Conservation (phyloP, 352 stramenopile genomes). For the Phytophthora ohioensis region DNA sequence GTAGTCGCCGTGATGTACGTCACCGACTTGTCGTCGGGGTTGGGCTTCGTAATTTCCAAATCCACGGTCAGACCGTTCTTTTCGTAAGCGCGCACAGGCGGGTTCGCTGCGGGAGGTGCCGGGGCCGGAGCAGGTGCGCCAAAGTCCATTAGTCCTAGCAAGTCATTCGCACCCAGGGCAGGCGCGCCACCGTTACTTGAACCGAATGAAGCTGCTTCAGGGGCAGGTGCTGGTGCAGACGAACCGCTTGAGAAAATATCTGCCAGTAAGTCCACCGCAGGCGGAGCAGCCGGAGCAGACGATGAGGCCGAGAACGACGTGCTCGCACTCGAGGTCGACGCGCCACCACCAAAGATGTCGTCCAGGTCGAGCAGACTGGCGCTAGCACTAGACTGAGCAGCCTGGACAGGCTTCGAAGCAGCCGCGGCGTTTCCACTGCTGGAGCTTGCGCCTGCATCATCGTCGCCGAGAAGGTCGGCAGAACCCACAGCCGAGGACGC, state of each 20-base stretch:
- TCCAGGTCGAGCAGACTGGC: conserved; percentile 95
- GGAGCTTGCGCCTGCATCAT: conserved; percentile 25
- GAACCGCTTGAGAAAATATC: conserved; percentile 93
- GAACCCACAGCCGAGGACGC: conserved; percentile 41
- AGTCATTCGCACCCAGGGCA: conserved; percentile 45
- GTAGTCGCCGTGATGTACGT: conserved; percentile 94
- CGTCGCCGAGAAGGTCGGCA: conserved; percentile 89
- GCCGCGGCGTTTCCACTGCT: conserved; percentile 19
- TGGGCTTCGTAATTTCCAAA: conserved; percentile 93
- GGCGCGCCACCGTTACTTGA: conserved; percentile 27
- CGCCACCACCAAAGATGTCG: conserved; percentile 94
- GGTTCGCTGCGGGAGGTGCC: conserved; percentile 48
- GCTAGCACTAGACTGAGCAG: conserved; percentile 37
- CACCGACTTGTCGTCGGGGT: conserved; percentile 92
- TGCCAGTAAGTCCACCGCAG: conserved; percentile 92
- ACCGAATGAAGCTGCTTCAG: conserved; percentile 22
- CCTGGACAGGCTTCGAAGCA: conserved; percentile 33
- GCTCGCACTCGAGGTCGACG: conserved; percentile 34
- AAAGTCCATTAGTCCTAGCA: conserved; percentile 85
- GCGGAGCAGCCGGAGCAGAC: conserved; percentile 37
- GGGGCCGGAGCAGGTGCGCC: conserved; percentile 42
- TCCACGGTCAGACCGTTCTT: conserved; percentile 96
- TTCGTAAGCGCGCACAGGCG: conserved; percentile 92
- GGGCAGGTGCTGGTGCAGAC: conserved; percentile 35
- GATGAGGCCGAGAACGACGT: conserved; percentile 34